Evolutionary conservation across 225 moss, liverwort and hornwort genomes (phyloP), one percentile per base, ranked within the genome.

Genomic region (Marchantia paleacea): DNA sequence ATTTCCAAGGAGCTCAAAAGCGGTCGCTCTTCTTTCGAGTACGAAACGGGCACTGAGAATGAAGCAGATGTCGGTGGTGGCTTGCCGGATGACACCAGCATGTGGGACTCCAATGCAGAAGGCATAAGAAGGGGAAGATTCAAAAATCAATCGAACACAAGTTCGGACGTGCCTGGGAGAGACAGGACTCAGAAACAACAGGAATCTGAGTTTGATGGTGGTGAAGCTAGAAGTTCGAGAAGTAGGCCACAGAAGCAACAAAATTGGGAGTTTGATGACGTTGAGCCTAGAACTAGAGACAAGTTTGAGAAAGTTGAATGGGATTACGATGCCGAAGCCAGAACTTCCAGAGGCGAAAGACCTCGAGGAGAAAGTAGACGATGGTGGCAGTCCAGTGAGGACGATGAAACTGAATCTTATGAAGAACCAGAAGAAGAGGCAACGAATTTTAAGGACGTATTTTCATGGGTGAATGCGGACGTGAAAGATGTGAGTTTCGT

Each of bases 61-160:
- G 52, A 69, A 31, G 61, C 53, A 2, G 79, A 26, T 12, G 6
- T 6, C 0, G 77, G 30, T 52, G 80, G 55, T 48, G 75, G 75
- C 57, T 6, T 75, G 10, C 14, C 29, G 55, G 31, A 30, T 18
- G 78, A 78, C 24, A 16, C 78, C 16, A 83, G 75, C 63, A 77
- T 78, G 19, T 87, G 82, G 87, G 87, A 87, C 77, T 68, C 82
- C 26, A 87, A 87, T 71, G 87, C 84, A 1, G 87, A 87, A 73
- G 81, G 79, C 22, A 60, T 87, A 68, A 84, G 82, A 6, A 77
- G 82, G 52, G 84, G 77, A 10, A 58, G 75, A 67, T 51, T 52
- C 19, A 81, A 29, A 66, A 79, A 49, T 63, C 72, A 9, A 63
- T 62, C 24, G 25, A 66, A 55, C 49, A 30, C 67, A 0, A 52